Conservation (phyloP, 257 asterid genomes). For the Mentha longifolia region DNA sequence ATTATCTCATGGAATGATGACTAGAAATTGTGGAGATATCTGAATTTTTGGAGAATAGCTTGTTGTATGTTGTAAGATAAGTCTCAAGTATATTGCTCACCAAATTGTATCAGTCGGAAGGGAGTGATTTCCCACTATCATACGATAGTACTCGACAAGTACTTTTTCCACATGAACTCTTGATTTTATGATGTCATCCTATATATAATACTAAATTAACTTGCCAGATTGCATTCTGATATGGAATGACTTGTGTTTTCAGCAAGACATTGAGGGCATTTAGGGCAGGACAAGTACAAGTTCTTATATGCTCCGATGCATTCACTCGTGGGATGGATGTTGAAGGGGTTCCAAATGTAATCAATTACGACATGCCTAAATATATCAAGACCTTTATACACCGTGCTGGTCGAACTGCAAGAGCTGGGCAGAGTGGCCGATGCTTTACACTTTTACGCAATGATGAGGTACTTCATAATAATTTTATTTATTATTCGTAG, state of each 20-base stretch:
- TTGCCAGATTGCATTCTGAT: conserved; percentile 8
- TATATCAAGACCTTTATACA: conserved; percentile 80
- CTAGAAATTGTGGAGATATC: not conserved
- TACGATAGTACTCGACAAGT: not conserved
- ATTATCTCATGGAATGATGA: not conserved
- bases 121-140: not conserved
- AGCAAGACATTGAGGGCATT: conserved; percentile 82
- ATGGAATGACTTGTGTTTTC: conserved; percentile 33
- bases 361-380: conserved; percentile 84
- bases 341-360: conserved; percentile 82
- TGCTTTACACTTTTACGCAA: conserved; percentile 80
- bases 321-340: conserved; percentile 98
- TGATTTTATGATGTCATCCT: not conserved
- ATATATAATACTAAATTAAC: not conserved
- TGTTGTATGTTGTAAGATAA: not conserved
- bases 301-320: conserved; percentile 86
- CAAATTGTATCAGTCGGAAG: not conserved
- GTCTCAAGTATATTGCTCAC: not conserved
- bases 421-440: conserved; percentile 79
- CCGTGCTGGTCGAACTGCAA: conserved; percentile 94
- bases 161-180: not conserved
- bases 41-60: not conserved
- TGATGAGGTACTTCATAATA: conserved; percentile 56
- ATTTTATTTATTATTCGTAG: not conserved
- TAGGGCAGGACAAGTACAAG: conserved; percentile 69